Base-by-base conservation (phyloP, 768 basidiomycete genomes). In the Cyathus striatus region DNA sequence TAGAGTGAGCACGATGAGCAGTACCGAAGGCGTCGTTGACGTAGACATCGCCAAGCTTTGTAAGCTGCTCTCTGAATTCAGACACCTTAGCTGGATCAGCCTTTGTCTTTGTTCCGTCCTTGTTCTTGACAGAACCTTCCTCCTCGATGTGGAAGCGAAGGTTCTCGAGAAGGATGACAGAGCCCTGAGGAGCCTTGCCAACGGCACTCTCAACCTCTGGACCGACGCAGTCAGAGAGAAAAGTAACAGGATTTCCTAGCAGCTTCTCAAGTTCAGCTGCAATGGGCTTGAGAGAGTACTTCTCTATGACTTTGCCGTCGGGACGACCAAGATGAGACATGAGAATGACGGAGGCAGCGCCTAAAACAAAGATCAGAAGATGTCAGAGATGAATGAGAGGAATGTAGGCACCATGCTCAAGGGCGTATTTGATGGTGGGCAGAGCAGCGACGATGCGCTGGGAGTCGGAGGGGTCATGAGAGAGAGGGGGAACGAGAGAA, bases 1-100 rank as follows among this genome's bases (percentile, higher is more conserved):
- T 93, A 0, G 95, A 97, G 65, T 99, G 95, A 6, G 92, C 93
- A 52, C 95, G 91, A 65, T 99, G 95, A 40, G 94, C 95, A 35
- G 95, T 99, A 38, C 95, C 95, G 60, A 99, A 99, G 20, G 95
- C 95, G 62, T 99, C 95, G 70, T 99, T 99, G 63, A 99, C 75
- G 64, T 97, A 98, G 50, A 99, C 86, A 57, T 97, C 93, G 41
- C 94, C 94, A 52, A 99, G 84, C 43, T 74, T 76, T 43, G 95
- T 97, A 53, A 99, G 81, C 25, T 82, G 72, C 58, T 90, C 83
- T 37, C 90, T 78, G 78, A 99, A 99, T 54, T 81, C 69, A 43
- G 83, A 65, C 47, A 97, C 89, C 47, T 78, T 75, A 40, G 79
- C 76, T 17, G 86, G 72, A 61, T 93, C 88, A 33, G 96, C 95